Base-by-base conservation (phyloP, 2,329 filamentous ascomycete genomes). In the Bisporella sp. region DNA sequence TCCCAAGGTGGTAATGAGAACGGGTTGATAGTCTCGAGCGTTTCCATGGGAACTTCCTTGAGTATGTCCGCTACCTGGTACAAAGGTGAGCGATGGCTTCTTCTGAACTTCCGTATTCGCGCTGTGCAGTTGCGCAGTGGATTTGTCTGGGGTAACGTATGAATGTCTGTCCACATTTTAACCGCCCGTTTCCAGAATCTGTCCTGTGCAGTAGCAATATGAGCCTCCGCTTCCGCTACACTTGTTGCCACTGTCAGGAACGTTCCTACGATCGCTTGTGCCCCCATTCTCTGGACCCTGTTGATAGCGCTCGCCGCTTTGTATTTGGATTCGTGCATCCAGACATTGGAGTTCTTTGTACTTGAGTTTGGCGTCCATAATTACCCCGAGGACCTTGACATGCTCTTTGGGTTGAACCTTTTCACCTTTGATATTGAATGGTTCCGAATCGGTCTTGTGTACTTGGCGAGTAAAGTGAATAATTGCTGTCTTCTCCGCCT, bases 271-370 rank as follows among this genome's bases (percentile, higher is more conserved):
- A 62, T 62, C 5, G 55, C 60, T 49, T 63, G 48, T 40, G 55
- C 59, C 55, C 58, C 57, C 7, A 62, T 50, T 39, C 54, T 57
- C 56, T 63, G 51, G 31, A 62, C 56, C 44, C 57, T 47, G 35
- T 62, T 61, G 32, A 47, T 50, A 11, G 44, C 11, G 30, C n/a
- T 31, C 29, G 31, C 35, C 7, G 21, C 28, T 47, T 39, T 51
- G 37, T 56, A 42, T 31, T 55, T 60, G 50, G 30, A 61, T 43
- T 32, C 43, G 46, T 61, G 56, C 56, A 54, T 61, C 55, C 42
- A 58, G 8, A 57, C 51, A 35, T 57, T 62, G n/a, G 56, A 63
- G 54, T 48, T 62, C 54, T 47, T 59, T 61, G 37, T 60, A 63
- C 47, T 57, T 59, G 9, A 64, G 51, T 33, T 50, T 54, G 31